phyloP scores from a whole-genome alignment of 2,329 filamentous ascomycete genomes.

The Grosmannia clavigera region DNA sequence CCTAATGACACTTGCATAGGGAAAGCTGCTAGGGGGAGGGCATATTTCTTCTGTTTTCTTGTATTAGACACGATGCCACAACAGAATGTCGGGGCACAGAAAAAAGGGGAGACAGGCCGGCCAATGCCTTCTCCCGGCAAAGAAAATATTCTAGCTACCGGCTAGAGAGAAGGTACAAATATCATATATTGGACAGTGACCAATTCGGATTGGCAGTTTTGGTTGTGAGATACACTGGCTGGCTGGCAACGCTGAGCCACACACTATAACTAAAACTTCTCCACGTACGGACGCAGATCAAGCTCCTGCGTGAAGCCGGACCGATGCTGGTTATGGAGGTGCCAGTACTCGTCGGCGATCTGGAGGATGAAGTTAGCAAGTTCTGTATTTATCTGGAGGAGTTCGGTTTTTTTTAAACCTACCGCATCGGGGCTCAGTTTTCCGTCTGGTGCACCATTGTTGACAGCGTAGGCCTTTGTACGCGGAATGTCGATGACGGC shows the following conservation, averaged over 20 bases:
- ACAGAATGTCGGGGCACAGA: not conserved
- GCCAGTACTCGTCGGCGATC: slow-evolving; percentile 83
- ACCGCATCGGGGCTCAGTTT: slow-evolving; percentile 68
- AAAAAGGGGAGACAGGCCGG: not conserved
- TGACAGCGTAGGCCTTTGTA: slow-evolving; percentile 39
- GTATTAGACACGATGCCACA: not conserved
- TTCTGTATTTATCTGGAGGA: not conserved
- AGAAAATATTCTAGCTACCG: not conserved
- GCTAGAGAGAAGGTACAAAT: not conserved
- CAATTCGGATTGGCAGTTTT: not conserved
- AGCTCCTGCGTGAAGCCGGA: slow-evolving; percentile 74
- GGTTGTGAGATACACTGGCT: not conserved
- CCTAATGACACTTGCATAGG: not conserved
- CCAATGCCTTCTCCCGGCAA: not conserved
- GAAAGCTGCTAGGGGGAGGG: not conserved
- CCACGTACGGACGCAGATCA: slow-evolving; percentile 66
- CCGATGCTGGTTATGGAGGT: slow-evolving; percentile 66
- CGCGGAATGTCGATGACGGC: slow-evolving; percentile 72
- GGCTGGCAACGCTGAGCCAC: not conserved
- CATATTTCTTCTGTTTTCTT: not conserved
- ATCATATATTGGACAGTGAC: not conserved
- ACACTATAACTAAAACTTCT: slow-evolving; percentile 55
- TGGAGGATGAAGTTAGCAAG: slow-evolving; percentile 20
- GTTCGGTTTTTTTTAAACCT: slow-evolving; percentile 22
- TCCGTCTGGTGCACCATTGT: slow-evolving; percentile 34